phyloP scores from a whole-genome alignment of 805 yeast species.

The Wickerhamomyces chaumierensis region DNA sequence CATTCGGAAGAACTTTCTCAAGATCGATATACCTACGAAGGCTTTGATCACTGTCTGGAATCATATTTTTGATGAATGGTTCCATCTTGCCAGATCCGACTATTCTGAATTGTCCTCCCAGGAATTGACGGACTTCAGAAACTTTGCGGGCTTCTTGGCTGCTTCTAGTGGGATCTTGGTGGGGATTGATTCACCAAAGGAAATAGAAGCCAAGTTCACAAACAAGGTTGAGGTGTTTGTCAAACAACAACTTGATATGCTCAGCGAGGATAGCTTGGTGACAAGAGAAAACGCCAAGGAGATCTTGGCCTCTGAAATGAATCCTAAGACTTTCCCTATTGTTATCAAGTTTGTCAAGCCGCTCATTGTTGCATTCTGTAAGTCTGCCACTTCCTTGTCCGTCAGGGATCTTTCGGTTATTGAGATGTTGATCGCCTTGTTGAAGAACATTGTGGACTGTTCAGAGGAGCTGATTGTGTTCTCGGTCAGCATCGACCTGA shows the following conservation, averaged over 20 bases:
- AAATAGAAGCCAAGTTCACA: constrained; percentile 21
- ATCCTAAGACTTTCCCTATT: constrained; percentile 42
- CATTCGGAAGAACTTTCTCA: constrained; percentile 30
- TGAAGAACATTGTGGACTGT: constrained; percentile 29
- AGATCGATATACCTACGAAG: constrained; percentile 17
- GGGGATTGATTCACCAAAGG: constrained; percentile 14
- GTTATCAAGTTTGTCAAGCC: constrained; percentile 34
- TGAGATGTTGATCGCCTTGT: constrained; percentile 38
- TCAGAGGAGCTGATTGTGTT: constrained; percentile 21
- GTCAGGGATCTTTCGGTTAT: constrained; percentile 25
- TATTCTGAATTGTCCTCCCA: constrained; percentile 20
- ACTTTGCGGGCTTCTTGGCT: constrained; percentile 64
- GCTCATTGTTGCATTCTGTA: constrained; percentile 23
- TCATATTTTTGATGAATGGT: constrained; percentile 40
- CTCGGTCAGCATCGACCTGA: constrained; percentile 22
- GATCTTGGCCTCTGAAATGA: constrained; percentile 52
- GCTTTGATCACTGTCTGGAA: constrained; percentile 32
- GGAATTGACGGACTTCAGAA: constrained; percentile 40
- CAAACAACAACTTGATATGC: constrained; percentile 35
- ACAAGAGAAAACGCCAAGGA: constrained; percentile 66
- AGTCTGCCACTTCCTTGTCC: constrained; percentile 12
- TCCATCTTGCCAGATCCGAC: constrained; percentile 12
- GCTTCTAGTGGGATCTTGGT: constrained; percentile 58
- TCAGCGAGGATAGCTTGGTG: constrained; percentile 37
- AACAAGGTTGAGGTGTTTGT: constrained; percentile 35